Conservation (phyloP, 371 early-diverging fungal genomes). For the Phascolomyces articulosus region DNA sequence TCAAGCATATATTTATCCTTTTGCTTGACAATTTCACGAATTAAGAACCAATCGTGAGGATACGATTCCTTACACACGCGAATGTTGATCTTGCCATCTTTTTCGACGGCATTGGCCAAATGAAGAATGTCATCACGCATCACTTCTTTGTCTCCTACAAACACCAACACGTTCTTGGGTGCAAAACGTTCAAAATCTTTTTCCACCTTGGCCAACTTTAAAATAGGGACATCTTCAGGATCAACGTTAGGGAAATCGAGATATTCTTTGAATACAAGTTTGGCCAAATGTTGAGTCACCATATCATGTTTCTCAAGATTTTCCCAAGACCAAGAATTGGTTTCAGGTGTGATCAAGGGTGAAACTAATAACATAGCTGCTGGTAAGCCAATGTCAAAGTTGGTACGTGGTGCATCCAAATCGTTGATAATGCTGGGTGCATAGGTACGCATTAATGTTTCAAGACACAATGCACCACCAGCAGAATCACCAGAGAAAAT, state of each 20-base stretch:
- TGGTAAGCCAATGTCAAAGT: constrained; percentile 28
- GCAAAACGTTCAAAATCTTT: constrained; percentile 29
- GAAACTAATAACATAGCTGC: constrained; percentile 34
- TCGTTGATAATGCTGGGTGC: constrained; percentile 25
- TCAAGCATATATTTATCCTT: constrained; percentile 28
- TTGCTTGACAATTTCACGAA: constrained; percentile 37
- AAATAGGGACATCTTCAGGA: constrained; percentile 28
- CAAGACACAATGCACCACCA: constrained; percentile 35
- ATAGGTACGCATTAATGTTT: constrained; percentile 33
- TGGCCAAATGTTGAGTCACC: constrained; percentile 20
- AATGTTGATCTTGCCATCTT: constrained; percentile 25
- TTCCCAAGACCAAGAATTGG: constrained; percentile 32
- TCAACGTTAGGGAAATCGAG: constrained; percentile 26
- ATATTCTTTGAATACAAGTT: constrained; percentile 40
- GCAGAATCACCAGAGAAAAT: constrained; percentile 43
- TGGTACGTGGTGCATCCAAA: constrained; percentile 26
- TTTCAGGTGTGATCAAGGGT: constrained; percentile 36
- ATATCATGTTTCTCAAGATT: constrained; percentile 30
- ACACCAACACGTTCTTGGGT: constrained; percentile 31
- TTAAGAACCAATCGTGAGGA: constrained; percentile 47
- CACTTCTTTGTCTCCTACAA: constrained; percentile 44
- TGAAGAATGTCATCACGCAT: constrained; percentile 39
- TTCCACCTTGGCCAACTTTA: constrained; percentile 23
- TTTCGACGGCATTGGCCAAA: constrained; percentile 19
- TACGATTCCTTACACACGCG: constrained; percentile 30